Percentiles rank a stretch among this genome's conserved stretches.
These are phyloP conservation scores for Aspergillus candidus DNA, from an alignment of 2,329 filamentous ascomycete species.

Conservation along the genomic window DNA sequence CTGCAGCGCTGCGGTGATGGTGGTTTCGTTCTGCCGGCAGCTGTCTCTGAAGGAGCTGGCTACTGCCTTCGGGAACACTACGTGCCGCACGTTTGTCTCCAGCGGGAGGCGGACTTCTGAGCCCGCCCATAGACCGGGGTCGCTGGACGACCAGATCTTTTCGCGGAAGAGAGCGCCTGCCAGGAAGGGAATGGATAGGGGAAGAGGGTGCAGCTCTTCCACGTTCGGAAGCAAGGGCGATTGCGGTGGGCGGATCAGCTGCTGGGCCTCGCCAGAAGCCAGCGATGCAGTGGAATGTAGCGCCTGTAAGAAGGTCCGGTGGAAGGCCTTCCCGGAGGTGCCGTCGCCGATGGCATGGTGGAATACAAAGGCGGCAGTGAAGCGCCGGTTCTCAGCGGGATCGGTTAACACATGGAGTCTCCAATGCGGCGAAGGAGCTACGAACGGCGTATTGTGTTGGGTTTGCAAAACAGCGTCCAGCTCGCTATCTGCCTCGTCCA, in stretches of 20 bases:
- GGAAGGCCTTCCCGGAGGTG: conserved; percentile 41
- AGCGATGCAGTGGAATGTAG: conserved; percentile 19
- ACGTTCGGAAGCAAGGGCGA: conserved; percentile 35
- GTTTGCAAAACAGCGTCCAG: conserved; percentile 36
- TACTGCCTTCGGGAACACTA: conserved; percentile 26
- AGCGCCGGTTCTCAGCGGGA: conserved; percentile 18
- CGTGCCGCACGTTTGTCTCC: conserved; percentile 23
- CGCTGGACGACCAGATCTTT: conserved; percentile 24
- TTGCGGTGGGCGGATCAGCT: conserved; percentile 18
- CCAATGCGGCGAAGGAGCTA: conserved; percentile 39
- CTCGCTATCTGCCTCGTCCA: conserved; percentile 31
- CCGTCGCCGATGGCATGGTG: conserved; percentile 48
- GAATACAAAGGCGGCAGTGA: conserved; percentile 43
- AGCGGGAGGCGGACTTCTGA: conserved; percentile 18
- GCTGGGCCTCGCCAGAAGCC: conserved; percentile 13
- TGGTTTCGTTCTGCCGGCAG: conserved; percentile 36
- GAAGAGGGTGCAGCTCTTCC: conserved; percentile 37
- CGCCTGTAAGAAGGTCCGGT: conserved; percentile 36
- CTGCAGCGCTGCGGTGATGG: conserved; percentile 38
- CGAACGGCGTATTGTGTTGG: conserved; percentile 39
- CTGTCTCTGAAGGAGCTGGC: conserved; percentile 25
- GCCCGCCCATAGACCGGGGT: conserved; percentile 34
- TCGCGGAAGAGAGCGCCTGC: conserved; percentile 27
- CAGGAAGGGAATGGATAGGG: conserved; percentile 33
- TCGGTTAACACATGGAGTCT: conserved; percentile 37